These are phyloP conservation scores for Gastrolobium bilobum DNA, from an alignment of 306 rosid species.

Conservation along the genomic window DNA sequence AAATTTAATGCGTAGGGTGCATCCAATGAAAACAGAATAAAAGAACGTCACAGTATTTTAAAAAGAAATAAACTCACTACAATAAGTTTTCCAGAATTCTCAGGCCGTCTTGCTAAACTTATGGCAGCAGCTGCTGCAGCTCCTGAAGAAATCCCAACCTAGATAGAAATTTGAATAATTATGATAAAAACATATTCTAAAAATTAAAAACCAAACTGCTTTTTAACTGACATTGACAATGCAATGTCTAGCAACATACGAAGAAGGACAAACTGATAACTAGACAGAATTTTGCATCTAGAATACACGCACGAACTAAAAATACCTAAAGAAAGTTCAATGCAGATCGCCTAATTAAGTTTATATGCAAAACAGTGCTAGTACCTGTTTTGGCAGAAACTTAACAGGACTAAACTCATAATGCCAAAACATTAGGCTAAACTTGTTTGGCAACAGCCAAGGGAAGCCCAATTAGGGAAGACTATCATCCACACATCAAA, in stretches of 20 bases:
- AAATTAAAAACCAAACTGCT: conserved; percentile 20
- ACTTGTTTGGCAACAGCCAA: no score
- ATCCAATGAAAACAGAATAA: conserved; percentile 14
- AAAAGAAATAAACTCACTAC: conserved; percentile 64
- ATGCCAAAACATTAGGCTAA: not conserved
- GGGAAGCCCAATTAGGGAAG: no score
- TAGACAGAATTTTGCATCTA: conserved; percentile 33
- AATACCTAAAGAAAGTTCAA: conserved; percentile 24
- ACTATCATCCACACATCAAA: no score
- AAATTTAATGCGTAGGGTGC: conserved; percentile 4
- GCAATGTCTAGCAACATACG: conserved; percentile 39
- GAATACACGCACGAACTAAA: conserved; percentile 2
- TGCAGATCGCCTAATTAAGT: conserved; percentile 8
- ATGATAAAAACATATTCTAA: conserved; percentile 25
- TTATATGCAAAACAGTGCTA: not conserved
- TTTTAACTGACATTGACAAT: conserved; percentile 4
- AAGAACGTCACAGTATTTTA: conserved; percentile 32
- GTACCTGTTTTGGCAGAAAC: not conserved
- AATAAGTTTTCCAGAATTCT: conserved; percentile 85
- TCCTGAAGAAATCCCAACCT: conserved; percentile 98
- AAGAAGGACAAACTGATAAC: conserved; percentile 39
- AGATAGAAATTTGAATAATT: conserved; percentile 43
- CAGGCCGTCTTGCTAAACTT: conserved; percentile 80
- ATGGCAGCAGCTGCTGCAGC: conserved; percentile 97
- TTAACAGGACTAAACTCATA: not conserved